phyloP scores from a whole-genome alignment of 1,284 basidiomycete species.

The Trichosporon ovoides region DNA sequence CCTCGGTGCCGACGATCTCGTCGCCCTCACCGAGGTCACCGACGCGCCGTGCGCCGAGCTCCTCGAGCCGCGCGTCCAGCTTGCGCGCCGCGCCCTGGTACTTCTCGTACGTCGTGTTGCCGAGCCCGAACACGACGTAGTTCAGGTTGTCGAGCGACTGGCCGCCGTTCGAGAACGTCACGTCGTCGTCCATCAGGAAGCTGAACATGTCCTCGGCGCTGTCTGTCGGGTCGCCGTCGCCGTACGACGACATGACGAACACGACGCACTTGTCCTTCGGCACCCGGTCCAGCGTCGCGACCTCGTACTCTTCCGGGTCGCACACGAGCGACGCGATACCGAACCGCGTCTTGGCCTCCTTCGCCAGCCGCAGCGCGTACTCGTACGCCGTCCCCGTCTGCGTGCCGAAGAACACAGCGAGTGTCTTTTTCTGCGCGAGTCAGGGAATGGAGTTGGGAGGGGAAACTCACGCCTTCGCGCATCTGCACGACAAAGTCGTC shows the following conservation, averaged over 20 bases:
- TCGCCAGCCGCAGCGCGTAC: slow-evolving; percentile 85
- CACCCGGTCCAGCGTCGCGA: slow-evolving; percentile 86
- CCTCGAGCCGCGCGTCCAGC: slow-evolving; percentile 67
- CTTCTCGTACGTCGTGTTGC: slow-evolving; percentile 93
- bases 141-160: slow-evolving; percentile 77
- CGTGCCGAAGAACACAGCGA: slow-evolving; percentile 93
- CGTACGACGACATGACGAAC: slow-evolving; percentile 96
- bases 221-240: slow-evolving; percentile 97
- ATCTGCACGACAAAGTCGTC: slow-evolving; percentile 1
- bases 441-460: too few species aligned
- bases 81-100: slow-evolving; percentile 84
- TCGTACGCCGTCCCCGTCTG: slow-evolving; percentile 95
- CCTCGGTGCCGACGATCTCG: slow-evolving; percentile 98
- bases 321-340: slow-evolving; percentile 87
- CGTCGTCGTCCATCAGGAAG: slow-evolving; percentile 76
- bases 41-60: slow-evolving; percentile 78
- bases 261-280: slow-evolving; percentile 72
- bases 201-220: slow-evolving; percentile 92
- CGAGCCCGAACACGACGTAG: slow-evolving; percentile 90
- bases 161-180: slow-evolving; percentile 67
- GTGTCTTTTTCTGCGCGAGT: slow-evolving; percentile 71
- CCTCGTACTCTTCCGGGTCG: slow-evolving; percentile 95
- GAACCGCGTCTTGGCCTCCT: slow-evolving; percentile 88
- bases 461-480: neutral
- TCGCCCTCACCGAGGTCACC: slow-evolving; percentile 92